phyloP scores from a whole-genome alignment of 345 rosid species.

The Brassica nigra region DNA sequence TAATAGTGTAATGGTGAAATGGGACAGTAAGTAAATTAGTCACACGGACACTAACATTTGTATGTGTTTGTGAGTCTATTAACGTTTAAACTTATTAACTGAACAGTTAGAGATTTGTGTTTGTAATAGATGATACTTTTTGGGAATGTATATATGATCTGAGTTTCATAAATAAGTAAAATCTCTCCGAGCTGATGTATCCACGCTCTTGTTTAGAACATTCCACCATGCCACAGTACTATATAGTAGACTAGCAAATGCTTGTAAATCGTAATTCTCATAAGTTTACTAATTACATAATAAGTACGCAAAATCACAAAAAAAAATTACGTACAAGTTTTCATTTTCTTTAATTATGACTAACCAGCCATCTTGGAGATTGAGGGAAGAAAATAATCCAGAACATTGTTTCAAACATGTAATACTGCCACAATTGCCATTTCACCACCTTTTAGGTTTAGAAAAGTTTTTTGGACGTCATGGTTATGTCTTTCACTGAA shows the following conservation, averaged over 20 bases:
- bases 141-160: constrained; percentile 32
- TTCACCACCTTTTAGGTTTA: neutral
- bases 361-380: constrained; percentile 57
- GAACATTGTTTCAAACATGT: constrained; percentile 39
- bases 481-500: neutral
- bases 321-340: neutral
- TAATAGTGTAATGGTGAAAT: constrained; percentile 51
- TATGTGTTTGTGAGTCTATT: constrained; percentile 5
- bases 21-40: constrained; percentile 51
- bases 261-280: neutral
- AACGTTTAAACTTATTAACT: neutral
- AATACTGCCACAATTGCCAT: constrained; percentile 27
- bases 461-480: neutral
- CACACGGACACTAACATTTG: constrained; percentile 24
- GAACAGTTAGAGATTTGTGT: constrained; percentile 26
- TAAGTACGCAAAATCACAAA: no score
- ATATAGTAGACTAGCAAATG: neutral
- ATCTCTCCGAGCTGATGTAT: neutral
- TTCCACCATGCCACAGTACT: neutral
- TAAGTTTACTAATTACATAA: no score
- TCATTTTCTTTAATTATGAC: neutral
- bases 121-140: constrained; percentile 18
- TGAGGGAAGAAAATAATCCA: constrained; percentile 47
- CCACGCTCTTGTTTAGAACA: neutral
- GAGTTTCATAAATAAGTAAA: constrained; percentile 14